Evolutionary conservation across 176 grass and related monocot species (phyloP), one percentile per base, ranked within the genome.

Genomic region (Rhynchospora breviuscula): DNA sequence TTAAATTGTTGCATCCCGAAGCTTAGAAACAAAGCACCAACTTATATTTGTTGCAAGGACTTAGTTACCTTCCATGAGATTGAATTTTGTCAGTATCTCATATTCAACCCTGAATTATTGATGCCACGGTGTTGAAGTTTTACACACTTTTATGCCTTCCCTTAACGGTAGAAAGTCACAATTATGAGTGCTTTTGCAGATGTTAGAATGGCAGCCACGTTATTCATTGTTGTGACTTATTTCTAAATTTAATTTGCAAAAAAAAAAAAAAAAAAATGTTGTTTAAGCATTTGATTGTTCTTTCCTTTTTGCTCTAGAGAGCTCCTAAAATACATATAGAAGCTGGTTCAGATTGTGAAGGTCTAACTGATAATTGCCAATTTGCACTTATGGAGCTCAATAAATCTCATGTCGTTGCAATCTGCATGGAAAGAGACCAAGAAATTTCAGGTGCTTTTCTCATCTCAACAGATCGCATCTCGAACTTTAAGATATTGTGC

Each of bases 301-400:
- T 71, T 22, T 3, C n/a, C 71, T 64, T 75, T 21, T 47, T 80
- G 52, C 62, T 6, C 7, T 85, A 87, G 22, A 59, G 85, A 87
- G 84, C 70, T 86, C 80, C 82, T 57, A 87, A 88, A 84, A 57
- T 77, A 23, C 26, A 8, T 7, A 64, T 90, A 2, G 89, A 85
- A 86, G 79, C 87, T 65, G 82, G 26, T 60, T 72, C 87, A 59
- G 87, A 73, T 63, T 86, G 52, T 76, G 88, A 91, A 57, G 83
- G 53, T 80, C 83, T 95, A 45, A 90, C 91, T 0, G 70, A 85
- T 18, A 98, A 91, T 73, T 98, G 95, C 86, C 75, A 91, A 21
- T 98, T 98, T 78, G 85, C 84, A 75, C 69, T 95, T 10, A 54
- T 89, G 70, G 95, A 95, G 81, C 63, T 98, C 47, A 83, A 85